Conservation (phyloP, 106 monocot species). For the Alisma plantagoaquatica region DNA sequence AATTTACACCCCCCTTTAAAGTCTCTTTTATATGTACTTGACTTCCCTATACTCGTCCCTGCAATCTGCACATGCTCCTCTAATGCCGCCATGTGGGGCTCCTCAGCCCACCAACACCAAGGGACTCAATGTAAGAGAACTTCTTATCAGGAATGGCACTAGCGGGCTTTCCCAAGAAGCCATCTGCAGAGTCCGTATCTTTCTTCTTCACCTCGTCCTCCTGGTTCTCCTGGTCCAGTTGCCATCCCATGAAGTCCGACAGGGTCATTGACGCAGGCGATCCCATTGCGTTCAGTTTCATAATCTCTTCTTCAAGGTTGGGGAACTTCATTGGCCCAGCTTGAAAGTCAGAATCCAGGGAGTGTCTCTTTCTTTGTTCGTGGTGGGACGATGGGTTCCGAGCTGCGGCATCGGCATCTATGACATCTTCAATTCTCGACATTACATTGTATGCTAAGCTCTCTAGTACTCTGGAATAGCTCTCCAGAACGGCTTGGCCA, state of each 20-base stretch:
- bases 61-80: not conserved
- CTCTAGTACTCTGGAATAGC: conserved; percentile 86
- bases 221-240: conserved; percentile 31
- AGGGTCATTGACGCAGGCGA: conserved; percentile 62
- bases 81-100: conserved; percentile 53
- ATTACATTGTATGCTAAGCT: conserved; percentile 83
- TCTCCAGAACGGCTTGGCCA: conserved; percentile 78
- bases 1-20: too few relatives aligned
- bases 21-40: not conserved
- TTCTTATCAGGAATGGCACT: conserved; percentile 26
- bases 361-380: conserved; percentile 14
- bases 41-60: not conserved
- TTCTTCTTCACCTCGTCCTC: conserved; percentile 23
- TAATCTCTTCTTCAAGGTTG: conserved; percentile 7
- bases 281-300: conserved; percentile 40
- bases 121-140: conserved; percentile 25
- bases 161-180: conserved; percentile 19
- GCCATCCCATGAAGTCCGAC: conserved; percentile 92
- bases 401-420: conserved; percentile 42
- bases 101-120: conserved; percentile 45
- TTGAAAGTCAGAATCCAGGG: not conserved
- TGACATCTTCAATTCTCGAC: conserved; percentile 81
- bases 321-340: conserved; percentile 14
- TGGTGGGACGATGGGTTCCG: conserved; percentile 26
- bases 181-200: conserved; percentile 11